Evolutionary conservation across 805 yeast species (phyloP), one percentile per base, ranked within the genome.

Genomic region (Starmerella cellae): DNA sequence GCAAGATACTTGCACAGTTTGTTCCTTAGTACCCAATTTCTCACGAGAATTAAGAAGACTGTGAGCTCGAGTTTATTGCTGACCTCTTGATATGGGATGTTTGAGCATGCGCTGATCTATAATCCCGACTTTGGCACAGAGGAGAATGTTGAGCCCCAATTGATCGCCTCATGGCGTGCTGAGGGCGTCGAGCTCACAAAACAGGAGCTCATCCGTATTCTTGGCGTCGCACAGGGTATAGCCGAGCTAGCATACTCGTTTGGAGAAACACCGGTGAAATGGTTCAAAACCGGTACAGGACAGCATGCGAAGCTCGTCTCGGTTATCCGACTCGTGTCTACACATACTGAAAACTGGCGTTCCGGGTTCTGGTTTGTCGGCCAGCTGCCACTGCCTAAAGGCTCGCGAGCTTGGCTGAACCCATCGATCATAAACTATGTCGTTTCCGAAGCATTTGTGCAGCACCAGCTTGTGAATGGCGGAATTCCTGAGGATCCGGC

Each of bases 221-320:
- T 53, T 3, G 56, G 56, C 32, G 44, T 53, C 4, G 53, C 52
- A 11, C 56, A 53, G 38, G 56, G 56, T 27, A 39, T 53, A 4
- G 50, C 48, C 14, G 56, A 53, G 41, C 47, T 53, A 14, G 45
- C 52, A n/a, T 24, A 46, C 38, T 45, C 55, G 20, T 53, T 51
- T 35, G 51, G 44, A 35, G 40, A 29, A n/a, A 20, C 23, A 22
- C 49, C 51, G 17, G 51, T 39, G 24, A 35, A 35, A 17, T 47
- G 44, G 44, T 42, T 45, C 42, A 39, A 36, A 19, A 39, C 42
- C 5, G 47, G 47, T 22, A 18, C 19, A 5, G 36, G 36, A 11
- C 22, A 18, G 19, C 14, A 11, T 2, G 28, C 39, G 8, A 29
- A 30, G 29, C n/a, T 28, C 10, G 23, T 28, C n/a, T 17, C 38